Evolutionary conservation across 2,329 filamentous ascomycete species (phyloP), one percentile per base, ranked within the genome.

Genomic region (Tolypocladium tropicale): DNA sequence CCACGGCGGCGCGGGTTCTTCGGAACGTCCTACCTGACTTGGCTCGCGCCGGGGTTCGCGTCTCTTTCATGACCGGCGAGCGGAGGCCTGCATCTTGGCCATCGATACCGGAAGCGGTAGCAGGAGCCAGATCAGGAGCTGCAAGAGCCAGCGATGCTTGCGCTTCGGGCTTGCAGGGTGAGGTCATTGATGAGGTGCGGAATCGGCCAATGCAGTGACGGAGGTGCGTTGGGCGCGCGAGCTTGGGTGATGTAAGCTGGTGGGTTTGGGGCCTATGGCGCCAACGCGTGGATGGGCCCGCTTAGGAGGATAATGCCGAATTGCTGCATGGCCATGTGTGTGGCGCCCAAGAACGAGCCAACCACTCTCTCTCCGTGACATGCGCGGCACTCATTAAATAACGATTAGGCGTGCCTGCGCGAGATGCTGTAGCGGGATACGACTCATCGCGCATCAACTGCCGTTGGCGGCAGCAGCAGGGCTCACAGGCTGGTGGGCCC

Each of bases 401-500:
- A n/a, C n/a, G n/a, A n/a, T n/a, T n/a, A n/a, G n/a, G n/a, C n/a
- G n/a, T n/a, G n/a, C n/a, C n/a, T n/a, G n/a, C n/a, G n/a, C 25
- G 5, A 14, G 28, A 18, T n/a, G 10, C 28, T 21, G 28, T n/a
- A 32, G 28, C n/a, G 4, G 28, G 33, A 50, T 33, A 14, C 33
- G 46, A 10, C 12, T 30, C 28, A 33, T 33, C 28, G 16, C 10
- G 46, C 18, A 9, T 50, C 46, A 50, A 28, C 46, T 52, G 33
- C 32, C 21, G 32, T 16, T 52, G 32, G 50, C n/a, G 46, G 53
- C 25, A 21, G 23, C 50, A 11, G 32, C 32, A 37, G 46, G 10
- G 33, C 32, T 51, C 28, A 46, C 12, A 5, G n/a, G 28, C 6
- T 50, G 55, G 36, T 41, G 55, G 54, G 59, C 65, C 55, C 68